phyloP scores from a whole-genome alignment of 2,329 filamentous ascomycete species.

The Cordyceps fumosorosea region DNA sequence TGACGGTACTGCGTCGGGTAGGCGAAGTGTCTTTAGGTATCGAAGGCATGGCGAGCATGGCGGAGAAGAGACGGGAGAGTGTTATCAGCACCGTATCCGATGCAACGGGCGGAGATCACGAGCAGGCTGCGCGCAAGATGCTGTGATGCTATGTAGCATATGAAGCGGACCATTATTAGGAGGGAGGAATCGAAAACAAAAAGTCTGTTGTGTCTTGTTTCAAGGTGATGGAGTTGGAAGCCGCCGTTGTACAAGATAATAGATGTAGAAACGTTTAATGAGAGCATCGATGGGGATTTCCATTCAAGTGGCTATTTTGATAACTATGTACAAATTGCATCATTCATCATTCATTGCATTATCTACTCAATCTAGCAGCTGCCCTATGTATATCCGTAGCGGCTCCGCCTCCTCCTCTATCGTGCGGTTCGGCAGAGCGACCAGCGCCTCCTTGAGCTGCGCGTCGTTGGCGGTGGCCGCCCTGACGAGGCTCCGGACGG shows the following conservation, averaged over 20 bases:
- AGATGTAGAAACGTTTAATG: not conserved
- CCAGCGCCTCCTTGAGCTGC: slow-evolving; percentile 32
- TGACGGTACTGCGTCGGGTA: slow-evolving; percentile 70
- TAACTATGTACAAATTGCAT: not conserved
- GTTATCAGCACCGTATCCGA: slow-evolving; percentile 29
- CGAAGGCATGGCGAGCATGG: slow-evolving; percentile 36
- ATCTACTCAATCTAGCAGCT: not conserved
- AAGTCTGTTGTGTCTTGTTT: not conserved
- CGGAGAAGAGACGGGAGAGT: slow-evolving; percentile 34
- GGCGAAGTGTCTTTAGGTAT: slow-evolving; percentile 68
- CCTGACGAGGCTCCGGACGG: slow-evolving; percentile 27
- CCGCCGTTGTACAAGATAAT: not conserved
- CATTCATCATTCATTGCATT: not conserved
- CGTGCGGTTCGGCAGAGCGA: slow-evolving; percentile 40
- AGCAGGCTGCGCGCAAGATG: slow-evolving; percentile 12
- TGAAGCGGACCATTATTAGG: not conserved
- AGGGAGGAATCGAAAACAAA: not conserved
- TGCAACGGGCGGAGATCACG: not conserved
- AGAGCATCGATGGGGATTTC: not conserved
- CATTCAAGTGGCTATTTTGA: not conserved
- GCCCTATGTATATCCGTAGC: slow-evolving; percentile 36
- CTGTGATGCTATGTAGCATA: not conserved
- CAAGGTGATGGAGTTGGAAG: not conserved
- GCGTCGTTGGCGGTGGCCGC: slow-evolving; percentile 35
- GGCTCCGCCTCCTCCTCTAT: slow-evolving; percentile 45